phyloP scores from a whole-genome alignment of 2,329 filamentous ascomycete genomes.

The Penicillium sclerotiorum region DNA sequence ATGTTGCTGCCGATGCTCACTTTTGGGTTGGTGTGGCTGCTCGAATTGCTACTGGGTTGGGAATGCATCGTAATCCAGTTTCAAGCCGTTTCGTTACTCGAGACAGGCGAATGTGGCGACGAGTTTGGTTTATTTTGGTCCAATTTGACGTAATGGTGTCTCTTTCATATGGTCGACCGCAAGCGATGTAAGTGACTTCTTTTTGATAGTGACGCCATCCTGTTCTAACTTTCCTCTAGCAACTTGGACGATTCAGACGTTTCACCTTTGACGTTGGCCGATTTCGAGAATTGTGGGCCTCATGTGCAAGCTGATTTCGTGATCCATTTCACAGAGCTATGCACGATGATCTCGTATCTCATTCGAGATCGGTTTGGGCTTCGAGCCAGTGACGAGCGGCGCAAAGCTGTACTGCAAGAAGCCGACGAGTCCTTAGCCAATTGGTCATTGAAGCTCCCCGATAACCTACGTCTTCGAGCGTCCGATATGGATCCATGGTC shows the following conservation, averaged over 20 bases:
- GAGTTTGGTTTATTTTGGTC: slow-evolving; percentile 48
- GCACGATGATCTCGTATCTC: slow-evolving; percentile 53
- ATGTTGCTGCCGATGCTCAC: slow-evolving; percentile 57
- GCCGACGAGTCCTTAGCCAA: slow-evolving; percentile 46
- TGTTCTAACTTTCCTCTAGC: slow-evolving; percentile 22
- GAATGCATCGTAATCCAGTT: slow-evolving; percentile 54
- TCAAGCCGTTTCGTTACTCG: slow-evolving; percentile 44
- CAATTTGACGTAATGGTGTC: slow-evolving; percentile 50
- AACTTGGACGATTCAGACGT: slow-evolving; percentile 57
- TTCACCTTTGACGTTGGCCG: slow-evolving; percentile 44
- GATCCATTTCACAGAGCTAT: slow-evolving; percentile 54
- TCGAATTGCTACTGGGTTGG: slow-evolving; percentile 56
- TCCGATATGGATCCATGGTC: slow-evolving; percentile 49
- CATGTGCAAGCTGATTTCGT: slow-evolving; percentile 49
- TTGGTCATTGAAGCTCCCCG: slow-evolving; percentile 47
- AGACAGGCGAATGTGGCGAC: slow-evolving; percentile 48
- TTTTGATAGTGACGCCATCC: background rate
- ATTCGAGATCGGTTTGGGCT: slow-evolving; percentile 47
- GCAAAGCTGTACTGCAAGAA: slow-evolving; percentile 45
- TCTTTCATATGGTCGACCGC: slow-evolving; percentile 54
- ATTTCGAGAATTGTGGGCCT: slow-evolving; percentile 53
- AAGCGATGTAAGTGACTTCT: slow-evolving; percentile 47
- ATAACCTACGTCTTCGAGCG: slow-evolving; percentile 43
- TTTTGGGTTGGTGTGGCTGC: slow-evolving; percentile 58
- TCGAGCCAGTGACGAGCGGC: slow-evolving; percentile 41